Percentiles rank a stretch among this genome's conserved stretches.
Evolutionary conservation across 305 asterid species (phyloP).

Genomic region (Petunia hybrid): DNA sequence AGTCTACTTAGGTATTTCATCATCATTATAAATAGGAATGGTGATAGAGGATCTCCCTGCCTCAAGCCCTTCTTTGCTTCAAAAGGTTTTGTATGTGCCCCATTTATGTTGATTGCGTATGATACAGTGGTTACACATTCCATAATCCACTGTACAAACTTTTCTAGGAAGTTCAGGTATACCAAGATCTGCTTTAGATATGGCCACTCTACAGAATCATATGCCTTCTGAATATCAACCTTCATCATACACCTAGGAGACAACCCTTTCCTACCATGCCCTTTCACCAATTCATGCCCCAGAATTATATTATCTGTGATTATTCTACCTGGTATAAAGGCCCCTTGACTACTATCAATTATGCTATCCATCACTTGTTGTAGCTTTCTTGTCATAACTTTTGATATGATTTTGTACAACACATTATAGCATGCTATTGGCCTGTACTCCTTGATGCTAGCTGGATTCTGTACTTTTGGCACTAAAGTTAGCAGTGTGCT

Average conservation of each 20-base stretch:
- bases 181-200: too few species aligned
- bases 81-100: neutral
- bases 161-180: neutral
- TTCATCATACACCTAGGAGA: slow-evolving; percentile 6
- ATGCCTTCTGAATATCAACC: neutral
- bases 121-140: neutral
- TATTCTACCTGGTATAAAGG: neutral
- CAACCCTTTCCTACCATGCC: neutral
- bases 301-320: neutral
- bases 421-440: too few species aligned
- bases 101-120: neutral
- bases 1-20: too few species aligned
- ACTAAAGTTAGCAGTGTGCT: neutral
- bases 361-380: neutral
- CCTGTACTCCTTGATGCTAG: neutral
- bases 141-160: neutral
- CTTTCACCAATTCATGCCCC: neutral
- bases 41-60: neutral
- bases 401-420: neutral
- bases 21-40: neutral
- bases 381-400: neutral
- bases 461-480: neutral
- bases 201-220: too few species aligned
- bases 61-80: neutral
- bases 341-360: neutral